Conservation (phyloP, 306 rosid species). For the Crotalaria pallida region DNA sequence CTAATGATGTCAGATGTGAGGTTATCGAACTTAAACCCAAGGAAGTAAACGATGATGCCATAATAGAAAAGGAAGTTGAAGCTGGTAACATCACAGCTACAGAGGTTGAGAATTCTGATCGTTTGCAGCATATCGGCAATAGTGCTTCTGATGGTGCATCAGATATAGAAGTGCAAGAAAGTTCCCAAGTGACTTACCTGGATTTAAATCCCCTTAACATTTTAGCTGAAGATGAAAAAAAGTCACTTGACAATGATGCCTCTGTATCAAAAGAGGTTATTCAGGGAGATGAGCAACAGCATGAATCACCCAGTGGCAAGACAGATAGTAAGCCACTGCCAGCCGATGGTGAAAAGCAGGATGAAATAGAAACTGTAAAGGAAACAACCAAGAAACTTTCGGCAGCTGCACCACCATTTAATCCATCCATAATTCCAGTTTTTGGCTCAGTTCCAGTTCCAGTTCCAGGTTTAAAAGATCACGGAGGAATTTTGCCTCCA, state of each 20-base stretch:
- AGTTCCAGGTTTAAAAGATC: conserved; percentile 68
- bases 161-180: conserved; percentile 27
- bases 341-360: conserved; percentile 63
- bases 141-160: conserved; percentile 27
- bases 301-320: conserved; percentile 25
- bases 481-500: conserved; percentile 88
- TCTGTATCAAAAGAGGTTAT: conserved; percentile 16
- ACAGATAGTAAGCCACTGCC: conserved; percentile 24
- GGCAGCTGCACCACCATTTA: conserved; percentile 95
- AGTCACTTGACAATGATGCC: conserved; percentile 24
- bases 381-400: conserved; percentile 91
- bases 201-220: conserved; percentile 19
- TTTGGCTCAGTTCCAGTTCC: conserved; percentile 71
- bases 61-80: conserved; percentile 34
- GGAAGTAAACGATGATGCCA: conserved; percentile 26
- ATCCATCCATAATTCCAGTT: conserved; percentile 75
- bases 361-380: conserved; percentile 65
- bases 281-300: conserved; percentile 37
- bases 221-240: conserved; percentile 31
- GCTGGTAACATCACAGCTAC: conserved; percentile 20
- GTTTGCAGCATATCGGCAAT: conserved; percentile 9
- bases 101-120: conserved; percentile 36
- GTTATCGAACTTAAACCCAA: conserved; percentile 27
- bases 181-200: conserved; percentile 21
- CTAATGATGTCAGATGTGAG: conserved; percentile 26